phyloP scores from a whole-genome alignment of 441 rosid genomes.

The Populus tomentosa region DNA sequence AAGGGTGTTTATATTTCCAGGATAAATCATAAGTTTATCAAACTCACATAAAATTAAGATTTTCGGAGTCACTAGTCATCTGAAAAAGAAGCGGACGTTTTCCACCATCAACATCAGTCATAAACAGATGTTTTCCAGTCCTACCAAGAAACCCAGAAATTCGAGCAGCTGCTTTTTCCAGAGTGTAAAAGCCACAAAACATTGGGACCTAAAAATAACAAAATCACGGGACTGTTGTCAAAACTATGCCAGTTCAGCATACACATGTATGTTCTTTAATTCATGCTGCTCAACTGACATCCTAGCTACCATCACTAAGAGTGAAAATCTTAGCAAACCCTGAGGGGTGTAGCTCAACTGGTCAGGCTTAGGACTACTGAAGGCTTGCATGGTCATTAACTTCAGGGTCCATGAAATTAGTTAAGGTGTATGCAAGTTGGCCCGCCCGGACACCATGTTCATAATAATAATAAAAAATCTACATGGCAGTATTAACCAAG shows the following conservation, averaged over 20 bases:
- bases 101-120: constrained; percentile 55
- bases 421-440: too few relatives aligned
- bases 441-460: too few relatives aligned
- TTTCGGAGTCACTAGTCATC: constrained; percentile 59
- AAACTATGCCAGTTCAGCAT: neutral
- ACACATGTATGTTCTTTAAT: neutral
- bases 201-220: constrained; percentile 56
- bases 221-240: neutral
- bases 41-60: constrained; percentile 84
- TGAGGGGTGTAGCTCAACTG: too few relatives aligned
- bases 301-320: neutral
- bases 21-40: neutral
- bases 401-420: too few relatives aligned
- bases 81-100: constrained; percentile 75
- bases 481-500: neutral
- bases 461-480: too few relatives aligned
- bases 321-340: neutral
- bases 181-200: constrained; percentile 53
- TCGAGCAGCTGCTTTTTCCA: constrained; percentile 60
- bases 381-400: too few relatives aligned
- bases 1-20: constrained; percentile 1
- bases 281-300: neutral
- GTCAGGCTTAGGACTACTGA: too few relatives aligned
- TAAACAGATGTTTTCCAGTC: constrained; percentile 79
- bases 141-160: constrained; percentile 67